These are phyloP conservation scores for Acer campestre DNA, from an alignment of 345 rosid species.

Conservation along the genomic window DNA sequence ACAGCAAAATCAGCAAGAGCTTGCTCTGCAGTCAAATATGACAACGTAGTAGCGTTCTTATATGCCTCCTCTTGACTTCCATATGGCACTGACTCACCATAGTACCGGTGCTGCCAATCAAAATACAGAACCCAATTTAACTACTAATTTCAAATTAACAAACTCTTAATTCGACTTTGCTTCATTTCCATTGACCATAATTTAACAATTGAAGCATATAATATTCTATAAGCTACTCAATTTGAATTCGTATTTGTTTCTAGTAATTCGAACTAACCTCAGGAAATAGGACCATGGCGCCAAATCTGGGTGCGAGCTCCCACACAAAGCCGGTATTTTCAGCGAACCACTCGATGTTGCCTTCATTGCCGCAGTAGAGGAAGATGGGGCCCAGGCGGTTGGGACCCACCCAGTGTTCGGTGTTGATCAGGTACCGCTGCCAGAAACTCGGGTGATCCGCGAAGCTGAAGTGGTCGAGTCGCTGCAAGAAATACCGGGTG, in stretches of 20 bases:
- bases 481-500: constrained; percentile 59
- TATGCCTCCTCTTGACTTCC: constrained; percentile 73
- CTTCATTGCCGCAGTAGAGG: constrained; percentile 88
- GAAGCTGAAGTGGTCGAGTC: constrained; percentile 86
- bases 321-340: constrained; percentile 73
- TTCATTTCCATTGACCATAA: not conserved
- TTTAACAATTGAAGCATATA: not conserved
- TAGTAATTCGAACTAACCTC: constrained; percentile 45
- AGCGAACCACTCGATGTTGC: constrained; percentile 88
- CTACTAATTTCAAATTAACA: constrained; percentile 3
- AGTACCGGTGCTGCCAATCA: constrained; percentile 71
- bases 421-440: constrained; percentile 68
- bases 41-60: constrained; percentile 62
- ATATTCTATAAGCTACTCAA: not conserved
- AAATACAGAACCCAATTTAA: constrained; percentile 7
- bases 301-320: constrained; percentile 80
- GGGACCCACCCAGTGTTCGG: constrained; percentile 72
- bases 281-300: constrained; percentile 78
- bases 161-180: not conserved
- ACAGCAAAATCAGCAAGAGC: constrained; percentile 92
- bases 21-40: constrained; percentile 85
- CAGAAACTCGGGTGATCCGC: constrained; percentile 54
- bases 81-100: constrained; percentile 79
- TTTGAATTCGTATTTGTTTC: too few species aligned
- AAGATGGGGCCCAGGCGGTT: constrained; percentile 65